A percentile compares a stretch with the other conserved stretches of the same genome.
Evolutionary conservation across 1,284 basidiomycete genomes (phyloP).

Genomic region (Ganoderma lingzhi): DNA sequence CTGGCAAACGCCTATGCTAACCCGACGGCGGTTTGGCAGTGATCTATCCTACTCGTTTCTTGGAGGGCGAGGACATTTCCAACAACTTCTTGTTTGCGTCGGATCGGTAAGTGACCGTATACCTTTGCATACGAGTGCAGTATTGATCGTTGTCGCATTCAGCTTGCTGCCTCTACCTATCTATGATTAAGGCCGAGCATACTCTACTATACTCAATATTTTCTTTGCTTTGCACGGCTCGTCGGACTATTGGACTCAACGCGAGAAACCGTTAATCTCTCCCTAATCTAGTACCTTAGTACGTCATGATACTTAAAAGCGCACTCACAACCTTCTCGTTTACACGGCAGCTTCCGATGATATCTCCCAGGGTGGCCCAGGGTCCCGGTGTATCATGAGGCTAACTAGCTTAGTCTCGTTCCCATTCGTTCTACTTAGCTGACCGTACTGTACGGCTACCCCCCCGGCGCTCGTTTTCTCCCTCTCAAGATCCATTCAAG

Average conservation of each 20-base stretch:
- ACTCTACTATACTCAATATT: background rate
- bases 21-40: slow-evolving; percentile 53
- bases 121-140: background rate
- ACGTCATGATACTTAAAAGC: slow-evolving; percentile 6
- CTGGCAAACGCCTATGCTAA: background rate
- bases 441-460: no score
- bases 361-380: background rate
- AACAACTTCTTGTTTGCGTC: slow-evolving; percentile 94
- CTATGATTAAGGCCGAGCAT: slow-evolving; percentile 30
- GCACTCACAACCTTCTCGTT: background rate
- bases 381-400: background rate
- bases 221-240: background rate
- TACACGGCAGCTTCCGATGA: background rate
- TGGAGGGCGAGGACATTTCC: slow-evolving; percentile 86
- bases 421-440: no score
- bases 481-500: no score
- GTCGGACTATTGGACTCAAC: background rate
- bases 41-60: slow-evolving; percentile 81
- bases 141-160: background rate
- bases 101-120: slow-evolving; percentile 62
- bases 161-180: slow-evolving; percentile 34
- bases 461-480: no score
- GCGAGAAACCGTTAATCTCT: background rate
- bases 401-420: background rate
- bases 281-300: slow-evolving; percentile 8